phyloP scores from a whole-genome alignment of 257 asterid genomes.

The Fraxinus americana region DNA sequence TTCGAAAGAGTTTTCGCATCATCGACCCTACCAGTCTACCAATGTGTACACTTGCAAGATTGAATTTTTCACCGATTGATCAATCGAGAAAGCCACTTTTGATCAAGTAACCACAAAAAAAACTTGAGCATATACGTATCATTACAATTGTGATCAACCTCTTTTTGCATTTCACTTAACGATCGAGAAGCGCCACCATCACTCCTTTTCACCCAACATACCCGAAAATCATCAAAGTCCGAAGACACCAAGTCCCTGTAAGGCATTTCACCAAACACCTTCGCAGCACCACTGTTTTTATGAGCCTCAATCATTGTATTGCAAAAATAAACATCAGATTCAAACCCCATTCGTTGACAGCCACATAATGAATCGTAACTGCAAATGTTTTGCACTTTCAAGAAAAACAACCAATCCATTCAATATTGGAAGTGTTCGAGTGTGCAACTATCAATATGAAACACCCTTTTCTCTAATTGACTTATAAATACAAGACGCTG shows the following conservation, averaged over 20 bases:
- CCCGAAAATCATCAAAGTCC: too few species aligned
- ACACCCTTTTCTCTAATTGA: conserved; percentile 44
- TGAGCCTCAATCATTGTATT: conserved; percentile 34
- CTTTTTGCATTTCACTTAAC: conserved; percentile 41
- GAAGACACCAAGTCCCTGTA: too few species aligned
- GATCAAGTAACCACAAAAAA: conserved; percentile 28
- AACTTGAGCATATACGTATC: conserved; percentile 31
- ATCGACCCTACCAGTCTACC: conserved; percentile 17
- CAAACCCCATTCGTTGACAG: conserved; percentile 41
- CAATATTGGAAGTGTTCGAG: conserved; percentile 41
- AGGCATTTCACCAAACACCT: conserved; percentile 51
- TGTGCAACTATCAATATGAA: conserved; percentile 36
- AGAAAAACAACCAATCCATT: conserved; percentile 23
- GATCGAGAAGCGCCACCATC: too few species aligned
- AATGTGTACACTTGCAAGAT: conserved; percentile 34
- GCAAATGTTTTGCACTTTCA: conserved; percentile 23
- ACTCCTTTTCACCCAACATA: too few species aligned
- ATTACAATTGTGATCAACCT: conserved; percentile 40
- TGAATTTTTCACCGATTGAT: conserved; percentile 38
- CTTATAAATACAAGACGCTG: conserved; percentile 34
- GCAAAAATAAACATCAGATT: conserved; percentile 44
- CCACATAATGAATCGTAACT: conserved; percentile 40
- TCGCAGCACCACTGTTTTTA: conserved; percentile 30
- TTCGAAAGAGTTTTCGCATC: conserved; percentile 34
- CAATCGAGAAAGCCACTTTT: conserved; percentile 41